Percentiles rank a stretch among this genome's conserved stretches.
Evolutionary conservation across 352 stramenopile genomes (phyloP).

Genomic region (Pythium plurisporium): DNA sequence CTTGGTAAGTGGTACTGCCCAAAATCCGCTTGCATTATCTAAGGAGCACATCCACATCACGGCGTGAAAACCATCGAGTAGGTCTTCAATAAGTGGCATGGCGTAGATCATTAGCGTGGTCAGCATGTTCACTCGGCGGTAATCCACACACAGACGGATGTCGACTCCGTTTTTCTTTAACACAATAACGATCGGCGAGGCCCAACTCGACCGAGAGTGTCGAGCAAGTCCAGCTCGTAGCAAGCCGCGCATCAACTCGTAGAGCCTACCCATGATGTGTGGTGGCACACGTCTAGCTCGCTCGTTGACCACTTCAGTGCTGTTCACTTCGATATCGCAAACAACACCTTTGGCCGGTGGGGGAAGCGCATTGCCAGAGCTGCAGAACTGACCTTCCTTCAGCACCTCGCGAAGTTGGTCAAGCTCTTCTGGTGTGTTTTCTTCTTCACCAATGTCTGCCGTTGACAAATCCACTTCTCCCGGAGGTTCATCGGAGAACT

Average conservation of each 20-base stretch:
- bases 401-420: neutral
- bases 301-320: slow-evolving; percentile 13
- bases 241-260: slow-evolving; percentile 15
- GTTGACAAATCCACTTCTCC: slow-evolving; percentile 12
- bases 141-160: slow-evolving; percentile 16
- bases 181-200: slow-evolving; percentile 11
- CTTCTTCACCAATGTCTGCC: slow-evolving; percentile 18
- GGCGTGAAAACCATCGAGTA: neutral
- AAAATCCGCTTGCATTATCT: slow-evolving; percentile 18
- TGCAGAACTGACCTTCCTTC: slow-evolving; percentile 10
- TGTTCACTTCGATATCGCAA: slow-evolving; percentile 27
- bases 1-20: slow-evolving; percentile 6
- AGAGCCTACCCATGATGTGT: slow-evolving; percentile 16
- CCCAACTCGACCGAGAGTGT: slow-evolving; percentile 6
- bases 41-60: slow-evolving; percentile 15
- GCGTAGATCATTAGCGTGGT: slow-evolving; percentile 5
- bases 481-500: slow-evolving; percentile 1
- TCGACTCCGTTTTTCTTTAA: slow-evolving; percentile 16
- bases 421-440: neutral
- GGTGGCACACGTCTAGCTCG: slow-evolving; percentile 2
- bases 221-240: slow-evolving; percentile 7
- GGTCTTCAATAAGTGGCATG: slow-evolving; percentile 4
- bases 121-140: slow-evolving; percentile 4
- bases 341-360: slow-evolving; percentile 7
- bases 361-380: slow-evolving; percentile 21